Evolutionary conservation across 768 basidiomycete genomes (phyloP).

Genomic region (Lactarius hengduanensis): DNA sequence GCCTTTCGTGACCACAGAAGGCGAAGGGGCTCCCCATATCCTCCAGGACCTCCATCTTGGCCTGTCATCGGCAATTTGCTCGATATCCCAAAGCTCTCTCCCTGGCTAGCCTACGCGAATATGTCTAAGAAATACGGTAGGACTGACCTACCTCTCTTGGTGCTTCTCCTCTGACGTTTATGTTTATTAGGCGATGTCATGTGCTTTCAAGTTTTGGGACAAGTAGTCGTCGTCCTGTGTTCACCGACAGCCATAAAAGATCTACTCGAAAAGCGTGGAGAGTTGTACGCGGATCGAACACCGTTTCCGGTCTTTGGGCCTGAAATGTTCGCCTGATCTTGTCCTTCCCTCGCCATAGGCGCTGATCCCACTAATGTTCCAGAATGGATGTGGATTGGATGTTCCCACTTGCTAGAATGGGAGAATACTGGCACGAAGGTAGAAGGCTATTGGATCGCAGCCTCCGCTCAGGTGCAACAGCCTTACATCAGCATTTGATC

Average conservation of each 20-base stretch:
- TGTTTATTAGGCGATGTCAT: slow-evolving; percentile 7
- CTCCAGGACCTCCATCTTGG: slow-evolving; percentile 2
- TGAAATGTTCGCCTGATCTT: not conserved
- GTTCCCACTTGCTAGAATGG: not conserved
- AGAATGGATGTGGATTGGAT: slow-evolving; percentile 3
- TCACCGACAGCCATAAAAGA: slow-evolving; percentile 8
- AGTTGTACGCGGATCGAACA: slow-evolving; percentile 11
- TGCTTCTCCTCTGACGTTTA: not conserved
- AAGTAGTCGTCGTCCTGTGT: slow-evolving; percentile 9
- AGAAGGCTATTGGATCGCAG: slow-evolving; percentile 5
- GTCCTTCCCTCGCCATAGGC: not conserved
- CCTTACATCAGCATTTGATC: not conserved
- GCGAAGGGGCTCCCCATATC: not conserved
- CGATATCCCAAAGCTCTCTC: not conserved
- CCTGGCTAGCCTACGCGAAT: slow-evolving; percentile 8
- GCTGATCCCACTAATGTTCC: not conserved
- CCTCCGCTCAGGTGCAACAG: slow-evolving; percentile 7
- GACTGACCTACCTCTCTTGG: not conserved
- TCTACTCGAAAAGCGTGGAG: slow-evolving; percentile 16
- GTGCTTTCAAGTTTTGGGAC: slow-evolving; percentile 10
- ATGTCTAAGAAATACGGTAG: slow-evolving; percentile 16
- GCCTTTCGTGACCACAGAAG: slow-evolving; percentile 3
- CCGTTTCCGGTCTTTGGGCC: slow-evolving; percentile 2
- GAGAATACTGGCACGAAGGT: slow-evolving; percentile 5
- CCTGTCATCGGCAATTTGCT: slow-evolving; percentile 13